phyloP scores from a whole-genome alignment of 495 filamentous ascomycete species.

The Aspergillus bertholletiae region DNA sequence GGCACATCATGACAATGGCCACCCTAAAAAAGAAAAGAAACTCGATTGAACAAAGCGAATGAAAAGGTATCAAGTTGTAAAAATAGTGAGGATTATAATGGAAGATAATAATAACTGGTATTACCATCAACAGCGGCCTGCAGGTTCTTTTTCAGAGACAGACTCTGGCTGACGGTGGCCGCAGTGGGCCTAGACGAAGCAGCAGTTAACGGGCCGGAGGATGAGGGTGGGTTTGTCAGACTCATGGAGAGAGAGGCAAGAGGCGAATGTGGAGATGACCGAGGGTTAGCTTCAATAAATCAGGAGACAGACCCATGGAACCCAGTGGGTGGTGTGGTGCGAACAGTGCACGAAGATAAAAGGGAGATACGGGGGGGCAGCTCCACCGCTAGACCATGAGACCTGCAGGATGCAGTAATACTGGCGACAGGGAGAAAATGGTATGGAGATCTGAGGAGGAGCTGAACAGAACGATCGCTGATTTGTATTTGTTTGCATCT shows the following conservation, averaged over 20 bases:
- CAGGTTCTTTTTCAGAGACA: slow-evolving; percentile 67
- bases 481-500: too few relatives aligned
- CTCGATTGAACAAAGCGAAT: slow-evolving; percentile 13
- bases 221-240: slow-evolving; percentile 54
- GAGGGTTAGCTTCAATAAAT: slow-evolving; percentile 12
- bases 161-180: slow-evolving; percentile 48
- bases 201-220: slow-evolving; percentile 49
- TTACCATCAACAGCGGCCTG: slow-evolving; percentile 80
- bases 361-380: slow-evolving; percentile 2
- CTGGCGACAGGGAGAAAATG: neutral
- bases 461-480: too few relatives aligned
- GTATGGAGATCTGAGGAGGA: slow-evolving; percentile 4
- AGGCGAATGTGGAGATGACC: slow-evolving; percentile 1
- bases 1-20: slow-evolving; percentile 18
- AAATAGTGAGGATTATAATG: slow-evolving; percentile 14
- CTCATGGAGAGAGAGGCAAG: slow-evolving; percentile 34
- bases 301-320: slow-evolving; percentile 15
- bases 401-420: slow-evolving; percentile 11
- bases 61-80: slow-evolving; percentile 16
- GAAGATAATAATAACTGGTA: slow-evolving; percentile 18
- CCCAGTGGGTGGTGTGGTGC: slow-evolving; percentile 6
- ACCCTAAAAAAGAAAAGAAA: slow-evolving; percentile 12
- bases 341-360: neutral
- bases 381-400: slow-evolving; percentile 14
- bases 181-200: slow-evolving; percentile 28